phyloP scores from a whole-genome alignment of 208 protist species.

The Naegleria lovaniensis region DNA sequence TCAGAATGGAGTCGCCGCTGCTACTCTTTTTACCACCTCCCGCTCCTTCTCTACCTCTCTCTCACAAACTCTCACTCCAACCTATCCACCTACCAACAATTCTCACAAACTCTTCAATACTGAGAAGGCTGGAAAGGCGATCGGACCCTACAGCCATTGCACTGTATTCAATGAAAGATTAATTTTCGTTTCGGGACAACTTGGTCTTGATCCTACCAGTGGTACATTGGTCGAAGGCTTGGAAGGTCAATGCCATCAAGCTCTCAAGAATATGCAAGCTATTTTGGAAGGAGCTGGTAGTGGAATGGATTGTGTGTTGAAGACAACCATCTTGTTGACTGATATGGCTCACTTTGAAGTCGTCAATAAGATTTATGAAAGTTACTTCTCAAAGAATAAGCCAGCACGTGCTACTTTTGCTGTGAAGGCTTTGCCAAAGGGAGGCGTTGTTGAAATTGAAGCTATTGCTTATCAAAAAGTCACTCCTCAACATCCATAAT shows the following conservation, averaged over 20 bases:
- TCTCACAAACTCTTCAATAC: neutral
- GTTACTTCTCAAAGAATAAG: slow-evolving; percentile 38
- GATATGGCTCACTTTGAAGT: slow-evolving; percentile 55
- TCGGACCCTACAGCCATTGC: slow-evolving; percentile 1
- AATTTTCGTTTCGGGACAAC: neutral
- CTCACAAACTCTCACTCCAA: neutral
- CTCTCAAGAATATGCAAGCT: slow-evolving; percentile 45
- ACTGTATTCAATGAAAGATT: neutral
- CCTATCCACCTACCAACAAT: neutral
- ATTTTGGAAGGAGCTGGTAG: slow-evolving; percentile 43
- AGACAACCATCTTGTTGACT: slow-evolving; percentile 48
- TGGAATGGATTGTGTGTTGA: slow-evolving; percentile 47
- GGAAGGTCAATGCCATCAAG: slow-evolving; percentile 15
- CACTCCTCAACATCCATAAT: neutral
- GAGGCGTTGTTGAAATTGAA: slow-evolving; percentile 57
- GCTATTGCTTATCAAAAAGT: slow-evolving; percentile 29
- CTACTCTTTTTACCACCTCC: no score
- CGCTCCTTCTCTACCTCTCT: neutral
- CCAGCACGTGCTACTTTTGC: slow-evolving; percentile 50
- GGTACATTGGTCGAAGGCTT: neutral
- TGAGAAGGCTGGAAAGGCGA: neutral
- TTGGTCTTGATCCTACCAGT: slow-evolving; percentile 8
- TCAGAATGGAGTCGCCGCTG: neutral
- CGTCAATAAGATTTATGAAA: slow-evolving; percentile 55
- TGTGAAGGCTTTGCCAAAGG: slow-evolving; percentile 53